A percentile compares a stretch with the other conserved stretches of the same genome.
Evolutionary conservation across 345 rosid genomes (phyloP).

Genomic region (Noccaea bulbosa): DNA sequence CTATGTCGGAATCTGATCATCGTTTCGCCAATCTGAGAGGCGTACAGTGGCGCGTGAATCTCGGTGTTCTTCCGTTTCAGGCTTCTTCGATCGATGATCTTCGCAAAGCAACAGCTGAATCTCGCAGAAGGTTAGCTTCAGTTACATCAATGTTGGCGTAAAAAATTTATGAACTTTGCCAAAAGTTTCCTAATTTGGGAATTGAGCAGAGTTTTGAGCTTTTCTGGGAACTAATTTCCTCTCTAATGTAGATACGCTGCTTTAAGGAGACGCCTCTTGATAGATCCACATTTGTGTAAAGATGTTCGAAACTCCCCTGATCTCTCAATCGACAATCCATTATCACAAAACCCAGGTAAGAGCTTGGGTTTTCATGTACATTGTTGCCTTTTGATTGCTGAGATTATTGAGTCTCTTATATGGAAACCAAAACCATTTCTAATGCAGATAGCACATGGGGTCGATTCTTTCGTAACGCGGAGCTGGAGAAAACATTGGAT

Average conservation of each 20-base stretch:
- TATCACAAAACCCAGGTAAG: constrained; percentile 95
- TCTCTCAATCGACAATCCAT: constrained; percentile 84
- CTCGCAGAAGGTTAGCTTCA: constrained; percentile 71
- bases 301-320: constrained; percentile 64
- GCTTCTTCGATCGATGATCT: constrained; percentile 74
- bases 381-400: constrained; percentile 14
- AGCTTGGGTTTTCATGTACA: no score
- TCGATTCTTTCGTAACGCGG: constrained; percentile 89
- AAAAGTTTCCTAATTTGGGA: constrained; percentile 16
- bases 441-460: constrained; percentile 94
- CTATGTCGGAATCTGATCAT: constrained; percentile 21
- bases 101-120: constrained; percentile 83
- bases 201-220: neutral
- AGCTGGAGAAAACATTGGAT: constrained; percentile 91
- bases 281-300: constrained; percentile 76
- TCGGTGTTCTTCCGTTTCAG: constrained; percentile 68
- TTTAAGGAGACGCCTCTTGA: constrained; percentile 73
- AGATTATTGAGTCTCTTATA: neutral
- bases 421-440: neutral
- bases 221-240: no score
- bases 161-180: no score
- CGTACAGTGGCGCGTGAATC: constrained; percentile 87
- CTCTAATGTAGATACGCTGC: constrained; percentile 74
- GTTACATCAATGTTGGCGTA: constrained; percentile 9
- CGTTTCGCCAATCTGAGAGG: constrained; percentile 65